phyloP scores from a whole-genome alignment of 2,329 filamentous ascomycete species.

The Penicillium sp. region DNA sequence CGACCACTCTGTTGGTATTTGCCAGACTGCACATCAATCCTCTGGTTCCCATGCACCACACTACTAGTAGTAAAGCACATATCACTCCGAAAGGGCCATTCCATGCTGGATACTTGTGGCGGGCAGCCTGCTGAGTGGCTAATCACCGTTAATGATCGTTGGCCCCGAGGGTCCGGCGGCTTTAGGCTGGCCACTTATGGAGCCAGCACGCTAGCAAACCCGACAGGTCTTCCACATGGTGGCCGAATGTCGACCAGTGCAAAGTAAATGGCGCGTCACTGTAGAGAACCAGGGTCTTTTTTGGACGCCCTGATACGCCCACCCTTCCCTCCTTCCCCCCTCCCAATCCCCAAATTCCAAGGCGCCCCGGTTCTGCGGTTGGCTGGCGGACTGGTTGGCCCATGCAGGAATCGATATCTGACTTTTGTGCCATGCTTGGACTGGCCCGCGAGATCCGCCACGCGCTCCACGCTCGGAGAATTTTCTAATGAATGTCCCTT shows the following conservation, averaged over 20 bases:
- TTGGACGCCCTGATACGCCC: not conserved
- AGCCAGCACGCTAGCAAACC: constrained; percentile 28
- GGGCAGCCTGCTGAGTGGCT: constrained; percentile 40
- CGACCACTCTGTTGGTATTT: constrained; percentile 13
- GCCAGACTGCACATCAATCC: constrained; percentile 10
- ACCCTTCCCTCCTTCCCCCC: not conserved
- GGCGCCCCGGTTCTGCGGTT: constrained; percentile 19
- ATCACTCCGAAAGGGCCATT: constrained; percentile 18
- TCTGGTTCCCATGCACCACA: constrained; percentile 5
- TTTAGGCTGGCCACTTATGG: constrained; percentile 30
- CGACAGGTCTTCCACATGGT: constrained; percentile 31
- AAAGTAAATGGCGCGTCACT: not conserved
- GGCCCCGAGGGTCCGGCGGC: constrained; percentile 36
- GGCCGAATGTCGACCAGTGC: not conserved
- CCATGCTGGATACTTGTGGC: constrained; percentile 28
- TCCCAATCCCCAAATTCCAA: constrained; percentile 4
- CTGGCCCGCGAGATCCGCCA: constrained; percentile 23
- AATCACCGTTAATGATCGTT: constrained; percentile 29
- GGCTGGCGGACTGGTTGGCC: constrained; percentile 23
- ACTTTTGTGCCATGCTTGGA: constrained; percentile 14
- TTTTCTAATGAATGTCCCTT: constrained; percentile 25
- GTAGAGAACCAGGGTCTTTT: constrained; percentile 27
- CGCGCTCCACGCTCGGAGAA: constrained; percentile 36
- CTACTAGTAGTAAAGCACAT: not conserved
- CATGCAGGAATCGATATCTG: constrained; percentile 30